These are phyloP conservation scores for Otatea glauca DNA, from an alignment of 176 grass and related monocot species.

Conservation along the genomic window DNA sequence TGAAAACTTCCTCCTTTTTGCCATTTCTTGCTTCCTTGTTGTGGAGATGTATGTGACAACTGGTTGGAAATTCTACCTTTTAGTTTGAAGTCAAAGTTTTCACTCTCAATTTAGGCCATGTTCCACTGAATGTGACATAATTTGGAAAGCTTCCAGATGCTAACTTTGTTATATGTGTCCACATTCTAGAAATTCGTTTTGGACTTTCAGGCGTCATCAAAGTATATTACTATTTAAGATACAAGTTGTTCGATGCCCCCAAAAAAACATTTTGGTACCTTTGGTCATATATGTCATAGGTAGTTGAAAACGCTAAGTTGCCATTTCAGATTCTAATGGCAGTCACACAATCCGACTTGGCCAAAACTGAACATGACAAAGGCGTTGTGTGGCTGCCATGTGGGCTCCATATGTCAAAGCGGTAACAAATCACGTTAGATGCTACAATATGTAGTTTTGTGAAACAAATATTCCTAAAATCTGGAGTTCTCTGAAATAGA, in stretches of 20 bases:
- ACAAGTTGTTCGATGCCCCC: background rate
- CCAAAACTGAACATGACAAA: too few relatives aligned
- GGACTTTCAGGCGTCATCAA: background rate
- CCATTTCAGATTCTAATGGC: background rate
- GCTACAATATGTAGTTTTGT: too few relatives aligned
- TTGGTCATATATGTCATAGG: background rate
- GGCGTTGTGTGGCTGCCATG: too few relatives aligned
- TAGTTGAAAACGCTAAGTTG: background rate
- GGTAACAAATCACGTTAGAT: too few relatives aligned
- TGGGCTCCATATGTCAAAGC: too few relatives aligned
- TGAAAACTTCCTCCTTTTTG: background rate
- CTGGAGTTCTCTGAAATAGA: too few relatives aligned
- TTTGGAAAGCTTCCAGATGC: background rate
- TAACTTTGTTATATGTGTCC: background rate
- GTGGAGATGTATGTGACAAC: background rate
- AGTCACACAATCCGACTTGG: too few relatives aligned
- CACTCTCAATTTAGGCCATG: background rate
- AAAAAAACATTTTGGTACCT: background rate
- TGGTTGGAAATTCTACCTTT: slow-evolving; percentile 9
- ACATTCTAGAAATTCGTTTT: background rate
- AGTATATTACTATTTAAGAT: background rate
- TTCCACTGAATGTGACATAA: background rate
- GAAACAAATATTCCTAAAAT: too few relatives aligned
- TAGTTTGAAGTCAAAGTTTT: background rate
- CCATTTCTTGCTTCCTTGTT: background rate